These are phyloP conservation scores for Blastocystis sp. DNA, from an alignment of 352 stramenopile species.

Conservation along the genomic window DNA sequence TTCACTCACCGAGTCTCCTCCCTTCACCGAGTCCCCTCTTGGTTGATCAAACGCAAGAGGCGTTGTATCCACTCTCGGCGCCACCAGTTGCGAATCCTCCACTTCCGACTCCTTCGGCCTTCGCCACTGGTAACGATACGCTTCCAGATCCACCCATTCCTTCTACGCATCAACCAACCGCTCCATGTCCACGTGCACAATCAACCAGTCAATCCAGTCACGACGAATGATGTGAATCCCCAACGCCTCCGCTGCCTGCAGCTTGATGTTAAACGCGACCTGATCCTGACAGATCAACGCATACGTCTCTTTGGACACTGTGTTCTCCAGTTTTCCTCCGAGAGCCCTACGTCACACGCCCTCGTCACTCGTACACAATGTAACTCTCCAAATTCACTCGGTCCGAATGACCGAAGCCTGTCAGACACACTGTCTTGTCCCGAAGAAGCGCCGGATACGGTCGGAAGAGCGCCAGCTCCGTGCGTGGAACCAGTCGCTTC, in stretches of 20 bases:
- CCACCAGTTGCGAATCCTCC: neutral
- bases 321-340: constrained; percentile 4
- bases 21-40: too few species aligned
- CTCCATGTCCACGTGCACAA: neutral
- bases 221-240: neutral
- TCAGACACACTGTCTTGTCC: neutral
- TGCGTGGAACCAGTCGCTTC: constrained; percentile 17
- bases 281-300: constrained; percentile 47
- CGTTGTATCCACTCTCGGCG: too few species aligned
- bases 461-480: neutral
- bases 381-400: constrained; percentile 7
- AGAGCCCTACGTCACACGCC: neutral
- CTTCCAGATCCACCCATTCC: neutral
- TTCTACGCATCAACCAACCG: neutral
- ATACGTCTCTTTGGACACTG: neutral
- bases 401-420: constrained; percentile 12
- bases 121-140: neutral
- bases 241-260: neutral
- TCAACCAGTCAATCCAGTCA: constrained; percentile 26
- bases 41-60: too few species aligned
- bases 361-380: neutral
- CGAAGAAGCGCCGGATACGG: neutral
- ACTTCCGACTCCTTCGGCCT: neutral
- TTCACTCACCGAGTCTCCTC: too few species aligned
- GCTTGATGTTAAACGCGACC: neutral